Evolutionary conservation across 116 monocot species (phyloP).

Genomic region (Trichopus zeylanicus): DNA sequence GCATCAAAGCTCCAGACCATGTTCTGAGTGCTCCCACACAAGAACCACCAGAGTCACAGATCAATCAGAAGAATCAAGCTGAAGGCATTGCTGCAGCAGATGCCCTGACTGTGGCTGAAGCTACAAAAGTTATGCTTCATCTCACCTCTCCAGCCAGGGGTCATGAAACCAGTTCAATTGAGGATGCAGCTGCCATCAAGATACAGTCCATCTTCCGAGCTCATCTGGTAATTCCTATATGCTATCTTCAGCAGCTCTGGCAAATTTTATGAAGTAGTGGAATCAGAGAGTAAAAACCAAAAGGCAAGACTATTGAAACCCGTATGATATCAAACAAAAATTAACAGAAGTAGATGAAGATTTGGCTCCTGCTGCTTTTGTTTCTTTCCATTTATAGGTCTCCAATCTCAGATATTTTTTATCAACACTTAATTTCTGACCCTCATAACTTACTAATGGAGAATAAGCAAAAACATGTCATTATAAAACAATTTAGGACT

Average conservation of each 20-base stretch:
- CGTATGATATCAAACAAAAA: not conserved
- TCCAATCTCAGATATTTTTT: too few species aligned
- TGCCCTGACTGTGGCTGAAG: conserved; percentile 49
- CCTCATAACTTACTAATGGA: too few species aligned
- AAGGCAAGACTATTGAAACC: not conserved
- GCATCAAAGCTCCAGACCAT: conserved; percentile 14
- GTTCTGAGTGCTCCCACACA: conserved; percentile 3
- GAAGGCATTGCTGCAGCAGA: conserved; percentile 54
- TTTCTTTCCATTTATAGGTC: too few species aligned
- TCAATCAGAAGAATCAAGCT: conserved; percentile 45
- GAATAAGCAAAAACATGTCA: too few species aligned
- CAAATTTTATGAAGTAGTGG: not conserved
- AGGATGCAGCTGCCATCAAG: conserved; percentile 54
- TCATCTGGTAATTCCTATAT: conserved; percentile 43
- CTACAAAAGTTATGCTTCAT: conserved; percentile 37
- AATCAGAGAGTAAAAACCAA: not conserved
- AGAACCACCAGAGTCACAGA: conserved; percentile 15
- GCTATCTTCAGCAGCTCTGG: not conserved
- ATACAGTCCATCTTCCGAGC: conserved; percentile 74
- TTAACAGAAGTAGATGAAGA: too few species aligned
- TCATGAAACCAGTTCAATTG: conserved; percentile 10
- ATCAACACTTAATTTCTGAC: too few species aligned
- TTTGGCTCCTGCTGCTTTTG: too few species aligned
- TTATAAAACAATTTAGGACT: too few species aligned
- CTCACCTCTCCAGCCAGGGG: conserved; percentile 10